Evolutionary conservation across 371 early-diverging fungal genomes (phyloP), one percentile per base, ranked within the genome.

Genomic region (Actinomortierella ambigua): DNA sequence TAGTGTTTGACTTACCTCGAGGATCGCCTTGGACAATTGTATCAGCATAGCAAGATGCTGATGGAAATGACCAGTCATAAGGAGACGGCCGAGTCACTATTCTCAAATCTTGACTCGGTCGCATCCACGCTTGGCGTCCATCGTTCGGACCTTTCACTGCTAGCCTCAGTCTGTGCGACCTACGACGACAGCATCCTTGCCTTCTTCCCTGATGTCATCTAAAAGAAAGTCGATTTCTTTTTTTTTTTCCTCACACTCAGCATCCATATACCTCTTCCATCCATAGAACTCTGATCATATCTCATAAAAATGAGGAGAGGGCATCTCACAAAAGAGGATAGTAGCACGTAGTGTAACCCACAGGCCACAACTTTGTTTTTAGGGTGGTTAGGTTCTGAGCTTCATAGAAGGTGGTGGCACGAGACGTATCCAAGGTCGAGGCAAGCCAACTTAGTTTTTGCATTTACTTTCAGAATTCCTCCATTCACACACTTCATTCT

Each of bases 1-100:
- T 50, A 69, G 70, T 69, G 71, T 27, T 29, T 70, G n/a, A 50
- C 57, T 20, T 71, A 71, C 50, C 26, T 71, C 23, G 71, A 71
- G n/a, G 71, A 65, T 49, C 61, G 71, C 4, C 59, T 71, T 8
- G 48, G 46, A n/a, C 59, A 62, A 22, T 27, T 71, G 1, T 71
- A 71, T 24, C 65, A 71, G 42, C 55, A 55, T 52, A 62, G 71
- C 34, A 65, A 59, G n/a, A 15, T 71, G 52, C 53, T 71, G 1
- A 55, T 65, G 13, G 51, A 57, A 3, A 29, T 71, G 23, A 46
- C 59, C 14, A 54, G 62, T 15, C 58, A 71, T 40, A 41, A 58
- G 48, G 59, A 71, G 14, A 18, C 62, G 50, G 42, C 65, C 26
- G 42, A 26, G 3, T 34, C 34, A 6, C 13, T 9, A 1, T 51